These are phyloP conservation scores for Cladobotryum mycophilum DNA, from an alignment of 2,329 filamentous ascomycete species.

Conservation along the genomic window DNA sequence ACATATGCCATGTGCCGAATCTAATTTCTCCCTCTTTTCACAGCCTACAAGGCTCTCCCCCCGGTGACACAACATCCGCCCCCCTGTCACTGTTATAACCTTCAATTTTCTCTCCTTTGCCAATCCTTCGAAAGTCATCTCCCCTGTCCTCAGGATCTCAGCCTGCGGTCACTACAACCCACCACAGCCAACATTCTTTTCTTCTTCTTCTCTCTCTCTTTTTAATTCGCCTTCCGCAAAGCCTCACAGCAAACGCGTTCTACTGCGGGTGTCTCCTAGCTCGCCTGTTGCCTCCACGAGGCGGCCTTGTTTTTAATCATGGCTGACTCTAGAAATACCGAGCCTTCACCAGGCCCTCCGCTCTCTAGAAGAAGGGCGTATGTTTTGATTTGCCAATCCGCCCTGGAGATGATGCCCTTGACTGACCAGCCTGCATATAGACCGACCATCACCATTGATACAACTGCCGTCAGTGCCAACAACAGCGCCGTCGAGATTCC, in stretches of 20 bases:
- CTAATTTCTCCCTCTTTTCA: too few relatives aligned
- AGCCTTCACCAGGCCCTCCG: conserved; percentile 15
- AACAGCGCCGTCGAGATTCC: conserved; percentile 24
- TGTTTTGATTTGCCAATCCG: conserved; percentile 9
- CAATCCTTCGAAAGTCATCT: background rate
- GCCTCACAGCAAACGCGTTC: conserved; percentile 4
- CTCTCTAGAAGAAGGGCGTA: conserved; percentile 32
- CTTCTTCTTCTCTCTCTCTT: background rate
- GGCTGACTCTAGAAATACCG: conserved; percentile 16
- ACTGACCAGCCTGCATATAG: conserved; percentile 24
- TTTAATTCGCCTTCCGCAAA: conserved; percentile 1
- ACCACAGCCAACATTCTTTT: background rate
- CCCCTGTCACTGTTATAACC: background rate
- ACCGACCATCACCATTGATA: conserved; percentile 51
- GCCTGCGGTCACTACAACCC: background rate
- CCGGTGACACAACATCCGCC: too few relatives aligned
- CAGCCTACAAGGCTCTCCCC: too few relatives aligned
- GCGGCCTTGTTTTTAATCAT: conserved; percentile 17
- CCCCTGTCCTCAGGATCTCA: background rate
- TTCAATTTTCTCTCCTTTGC: background rate
- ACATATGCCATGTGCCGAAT: too few relatives aligned
- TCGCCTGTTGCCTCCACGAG: conserved; percentile 11
- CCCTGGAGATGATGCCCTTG: background rate
- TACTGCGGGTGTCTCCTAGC: conserved; percentile 10
- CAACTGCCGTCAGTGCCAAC: conserved; percentile 33